Percentiles rank a stretch among this genome's conserved stretches.
phyloP scores from a whole-genome alignment of 1,284 basidiomycete species.

The Porodaedalea pini region DNA sequence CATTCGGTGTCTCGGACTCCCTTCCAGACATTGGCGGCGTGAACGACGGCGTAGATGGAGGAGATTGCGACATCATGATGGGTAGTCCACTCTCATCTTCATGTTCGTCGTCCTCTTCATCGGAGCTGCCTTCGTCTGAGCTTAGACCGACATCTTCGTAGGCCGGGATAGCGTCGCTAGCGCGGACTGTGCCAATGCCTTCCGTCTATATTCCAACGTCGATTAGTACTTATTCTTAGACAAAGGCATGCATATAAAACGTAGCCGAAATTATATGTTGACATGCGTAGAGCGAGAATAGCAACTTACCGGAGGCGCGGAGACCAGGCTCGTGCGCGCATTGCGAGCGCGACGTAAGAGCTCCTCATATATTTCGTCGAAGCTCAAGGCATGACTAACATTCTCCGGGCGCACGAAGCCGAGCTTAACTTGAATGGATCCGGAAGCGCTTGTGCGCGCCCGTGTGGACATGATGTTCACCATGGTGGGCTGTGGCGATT shows the following conservation, averaged over 20 bases:
- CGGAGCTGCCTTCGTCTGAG: constrained; percentile 46
- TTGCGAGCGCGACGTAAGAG: constrained; percentile 60
- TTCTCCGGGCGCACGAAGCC: constrained; percentile 63
- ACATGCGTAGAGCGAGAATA: constrained; percentile 2
- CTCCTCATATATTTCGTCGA: constrained; percentile 59
- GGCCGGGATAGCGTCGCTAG: constrained; percentile 51
- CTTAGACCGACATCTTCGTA: constrained; percentile 77
- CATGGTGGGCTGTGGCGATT: constrained; percentile 44
- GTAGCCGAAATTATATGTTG: neutral
- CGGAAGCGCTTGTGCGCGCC: constrained; percentile 55
- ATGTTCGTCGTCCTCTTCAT: constrained; percentile 34
- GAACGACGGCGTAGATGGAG: neutral
- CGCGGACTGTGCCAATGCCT: constrained; percentile 83
- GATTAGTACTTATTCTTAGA: neutral
- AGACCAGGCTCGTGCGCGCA: constrained; percentile 54
- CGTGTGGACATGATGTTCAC: constrained; percentile 64
- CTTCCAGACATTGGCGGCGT: neutral
- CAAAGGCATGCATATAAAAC: too few relatives aligned
- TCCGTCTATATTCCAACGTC: constrained; percentile 55
- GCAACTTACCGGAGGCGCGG: constrained; percentile 73
- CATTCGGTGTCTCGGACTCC: constrained; percentile 6
- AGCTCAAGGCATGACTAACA: constrained; percentile 36
- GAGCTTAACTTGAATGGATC: constrained; percentile 68
- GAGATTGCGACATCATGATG: neutral
- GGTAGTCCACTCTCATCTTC: constrained; percentile 6